These are phyloP conservation scores for Hordeum marinum DNA, from an alignment of 176 grass and related monocot species.

Conservation along the genomic window DNA sequence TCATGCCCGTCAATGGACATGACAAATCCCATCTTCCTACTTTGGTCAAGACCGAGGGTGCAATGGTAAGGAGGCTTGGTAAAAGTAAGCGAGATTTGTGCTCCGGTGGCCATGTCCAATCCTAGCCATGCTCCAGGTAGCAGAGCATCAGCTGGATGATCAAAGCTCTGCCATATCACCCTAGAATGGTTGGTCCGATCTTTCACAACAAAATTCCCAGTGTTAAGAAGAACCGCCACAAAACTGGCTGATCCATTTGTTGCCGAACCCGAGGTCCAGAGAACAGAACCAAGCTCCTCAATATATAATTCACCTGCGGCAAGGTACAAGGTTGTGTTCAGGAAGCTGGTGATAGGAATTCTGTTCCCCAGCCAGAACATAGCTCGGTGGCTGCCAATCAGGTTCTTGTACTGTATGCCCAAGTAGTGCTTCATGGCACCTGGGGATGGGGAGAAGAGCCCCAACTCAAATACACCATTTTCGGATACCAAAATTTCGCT, in stretches of 20 bases:
- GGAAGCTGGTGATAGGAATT: constrained; percentile 10
- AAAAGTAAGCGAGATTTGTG: constrained; percentile 18
- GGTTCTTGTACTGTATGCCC: constrained; percentile 30
- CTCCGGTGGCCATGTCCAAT: constrained; percentile 9
- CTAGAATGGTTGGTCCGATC: background rate
- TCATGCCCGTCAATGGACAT: background rate
- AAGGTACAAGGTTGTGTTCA: background rate
- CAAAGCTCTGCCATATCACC: constrained; percentile 47
- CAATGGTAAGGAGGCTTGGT: background rate
- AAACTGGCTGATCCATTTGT: background rate
- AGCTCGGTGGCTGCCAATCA: background rate
- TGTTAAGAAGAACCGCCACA: constrained; percentile 5
- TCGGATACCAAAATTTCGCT: constrained; percentile 31
- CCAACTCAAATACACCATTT: constrained; percentile 35
- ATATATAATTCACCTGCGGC: constrained; percentile 16
- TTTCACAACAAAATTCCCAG: constrained; percentile 29
- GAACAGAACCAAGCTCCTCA: constrained; percentile 6
- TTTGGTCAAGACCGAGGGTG: constrained; percentile 26
- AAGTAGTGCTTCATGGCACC: constrained; percentile 4
- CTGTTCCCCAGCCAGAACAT: constrained; percentile 26
- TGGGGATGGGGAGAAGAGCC: constrained; percentile 28
- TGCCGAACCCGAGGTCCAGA: constrained; percentile 28
- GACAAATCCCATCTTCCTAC: constrained; percentile 28
- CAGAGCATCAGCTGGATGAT: constrained; percentile 35
- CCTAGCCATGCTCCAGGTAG: constrained; percentile 46